A percentile compares a stretch with the other conserved stretches of the same genome.
phyloP scores from a whole-genome alignment of 2,329 filamentous ascomycete species.

The Trichoderma pleuroti region DNA sequence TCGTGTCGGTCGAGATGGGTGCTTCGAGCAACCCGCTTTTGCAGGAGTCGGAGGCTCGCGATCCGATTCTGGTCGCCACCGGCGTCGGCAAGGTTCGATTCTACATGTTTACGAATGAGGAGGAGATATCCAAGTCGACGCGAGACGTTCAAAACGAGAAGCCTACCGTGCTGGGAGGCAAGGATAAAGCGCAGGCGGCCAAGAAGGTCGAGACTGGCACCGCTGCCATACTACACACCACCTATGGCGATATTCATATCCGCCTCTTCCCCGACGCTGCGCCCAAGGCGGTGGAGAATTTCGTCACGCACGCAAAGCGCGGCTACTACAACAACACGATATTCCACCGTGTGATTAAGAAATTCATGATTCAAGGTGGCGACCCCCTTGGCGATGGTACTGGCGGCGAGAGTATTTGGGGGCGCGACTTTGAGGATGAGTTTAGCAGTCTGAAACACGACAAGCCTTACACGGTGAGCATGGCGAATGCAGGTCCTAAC shows the following conservation, averaged over 20 bases:
- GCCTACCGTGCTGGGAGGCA: conserved; percentile 62
- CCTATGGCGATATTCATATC: conserved; percentile 88
- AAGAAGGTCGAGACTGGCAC: conserved; percentile 71
- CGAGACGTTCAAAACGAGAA: conserved; percentile 95
- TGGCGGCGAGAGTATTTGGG: conserved; percentile 88
- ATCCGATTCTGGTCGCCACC: conserved; percentile 83
- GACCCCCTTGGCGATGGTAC: conserved; percentile 90
- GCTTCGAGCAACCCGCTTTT: conserved; percentile 90
- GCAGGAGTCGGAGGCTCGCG: conserved; percentile 83
- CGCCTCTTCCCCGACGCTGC: conserved; percentile 90
- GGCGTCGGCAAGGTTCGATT: conserved; percentile 86
- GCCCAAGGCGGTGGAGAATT: conserved; percentile 95
- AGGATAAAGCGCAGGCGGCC: conserved; percentile 44
- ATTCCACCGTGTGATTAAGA: conserved; percentile 94
- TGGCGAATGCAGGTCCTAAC: conserved; percentile 95
- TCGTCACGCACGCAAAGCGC: conserved; percentile 82
- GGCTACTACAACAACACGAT: conserved; percentile 98
- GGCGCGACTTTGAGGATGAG: conserved; percentile 91
- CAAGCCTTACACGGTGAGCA: conserved; percentile 92
- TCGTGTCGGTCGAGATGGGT: conserved; percentile 95
- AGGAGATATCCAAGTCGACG: conserved; percentile 74
- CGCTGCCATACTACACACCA: conserved; percentile 84
- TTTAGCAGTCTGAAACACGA: conserved; percentile 90
- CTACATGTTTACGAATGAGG: conserved; percentile 96
- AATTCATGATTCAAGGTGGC: conserved; percentile 99